phyloP scores from a whole-genome alignment of 2,329 filamentous ascomycete genomes.

The Nigrospora sphaerica region DNA sequence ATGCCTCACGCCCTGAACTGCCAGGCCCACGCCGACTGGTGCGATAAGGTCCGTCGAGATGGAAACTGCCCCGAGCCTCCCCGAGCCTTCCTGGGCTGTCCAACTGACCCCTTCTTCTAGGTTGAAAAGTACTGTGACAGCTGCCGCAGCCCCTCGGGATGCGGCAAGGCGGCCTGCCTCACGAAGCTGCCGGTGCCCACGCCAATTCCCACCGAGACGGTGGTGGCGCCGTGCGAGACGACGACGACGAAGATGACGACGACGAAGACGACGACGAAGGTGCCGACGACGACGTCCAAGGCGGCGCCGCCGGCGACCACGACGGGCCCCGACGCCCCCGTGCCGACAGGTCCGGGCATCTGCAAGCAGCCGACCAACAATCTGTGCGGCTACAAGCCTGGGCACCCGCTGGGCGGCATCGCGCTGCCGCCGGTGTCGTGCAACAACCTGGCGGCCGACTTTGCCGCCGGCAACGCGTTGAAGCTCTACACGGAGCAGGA shows the following conservation, averaged over 20 bases:
- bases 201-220: no score
- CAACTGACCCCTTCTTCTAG: no score
- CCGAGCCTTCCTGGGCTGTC: no score
- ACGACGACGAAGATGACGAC: constrained; percentile 1
- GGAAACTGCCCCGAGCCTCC: no score
- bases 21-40: constrained; percentile 44
- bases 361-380: constrained; percentile 47
- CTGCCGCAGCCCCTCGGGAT: no score
- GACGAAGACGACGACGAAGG: constrained; percentile 16
- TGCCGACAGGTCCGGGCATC: constrained; percentile 42
- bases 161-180: no score
- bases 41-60: constrained; percentile 25
- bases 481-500: constrained; percentile 44
- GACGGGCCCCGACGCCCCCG: constrained; percentile 25
- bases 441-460: constrained; percentile 40
- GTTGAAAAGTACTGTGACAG: no score
- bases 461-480: constrained; percentile 33
- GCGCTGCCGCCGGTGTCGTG: constrained; percentile 45
- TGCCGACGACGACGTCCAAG: constrained; percentile 14
- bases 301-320: constrained; percentile 2
- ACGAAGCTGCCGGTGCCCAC: no score
- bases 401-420: constrained; percentile 47
- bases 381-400: constrained; percentile 60
- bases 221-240: no score
- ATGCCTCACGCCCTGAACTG: constrained; percentile 42